Percentiles rank a stretch among this genome's conserved stretches.
Conservation (phyloP, 257 asterid species). For the Solanum chilense region DNA sequence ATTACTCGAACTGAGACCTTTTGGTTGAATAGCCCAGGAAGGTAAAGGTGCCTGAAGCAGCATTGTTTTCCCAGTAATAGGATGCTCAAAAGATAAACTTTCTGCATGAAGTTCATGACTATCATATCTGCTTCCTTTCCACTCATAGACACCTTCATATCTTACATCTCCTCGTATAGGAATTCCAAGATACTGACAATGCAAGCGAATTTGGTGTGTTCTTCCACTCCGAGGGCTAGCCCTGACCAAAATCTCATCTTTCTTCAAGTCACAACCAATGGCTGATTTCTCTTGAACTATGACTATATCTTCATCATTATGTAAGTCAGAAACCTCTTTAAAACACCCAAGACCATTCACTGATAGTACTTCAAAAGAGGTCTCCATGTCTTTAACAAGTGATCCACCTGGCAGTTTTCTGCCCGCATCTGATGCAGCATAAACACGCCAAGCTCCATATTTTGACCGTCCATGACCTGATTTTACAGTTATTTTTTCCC, state of each 20-base stretch:
- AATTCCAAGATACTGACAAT: slow-evolving; percentile 85
- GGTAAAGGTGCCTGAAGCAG: slow-evolving; percentile 72
- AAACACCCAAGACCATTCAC: slow-evolving; percentile 29
- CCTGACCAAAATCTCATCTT: slow-evolving; percentile 55
- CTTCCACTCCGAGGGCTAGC: slow-evolving; percentile 83
- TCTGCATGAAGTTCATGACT: slow-evolving; percentile 95
- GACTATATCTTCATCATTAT: slow-evolving; percentile 14
- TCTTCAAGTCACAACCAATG: slow-evolving; percentile 24
- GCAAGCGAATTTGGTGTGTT: slow-evolving; percentile 92
- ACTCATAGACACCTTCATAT: slow-evolving; percentile 82
- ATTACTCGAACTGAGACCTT: not conserved
- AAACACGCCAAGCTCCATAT: slow-evolving; percentile 97
- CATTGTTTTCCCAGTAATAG: slow-evolving; percentile 46
- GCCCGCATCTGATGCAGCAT: slow-evolving; percentile 68
- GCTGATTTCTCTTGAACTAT: slow-evolving; percentile 50
- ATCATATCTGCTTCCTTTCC: slow-evolving; percentile 46
- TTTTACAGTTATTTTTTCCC: slow-evolving; percentile 39
- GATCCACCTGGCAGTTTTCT: slow-evolving; percentile 82
- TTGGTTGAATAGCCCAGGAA: slow-evolving; percentile 45
- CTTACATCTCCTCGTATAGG: slow-evolving; percentile 85
- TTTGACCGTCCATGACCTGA: slow-evolving; percentile 94
- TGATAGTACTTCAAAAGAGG: slow-evolving; percentile 51
- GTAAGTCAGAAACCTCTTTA: slow-evolving; percentile 15
- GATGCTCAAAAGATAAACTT: slow-evolving; percentile 79
- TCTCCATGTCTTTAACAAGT: slow-evolving; percentile 70